Evolutionary conservation across 2,329 filamentous ascomycete genomes (phyloP), one percentile per base, ranked within the genome.

Genomic region (Eurotiales sp.): DNA sequence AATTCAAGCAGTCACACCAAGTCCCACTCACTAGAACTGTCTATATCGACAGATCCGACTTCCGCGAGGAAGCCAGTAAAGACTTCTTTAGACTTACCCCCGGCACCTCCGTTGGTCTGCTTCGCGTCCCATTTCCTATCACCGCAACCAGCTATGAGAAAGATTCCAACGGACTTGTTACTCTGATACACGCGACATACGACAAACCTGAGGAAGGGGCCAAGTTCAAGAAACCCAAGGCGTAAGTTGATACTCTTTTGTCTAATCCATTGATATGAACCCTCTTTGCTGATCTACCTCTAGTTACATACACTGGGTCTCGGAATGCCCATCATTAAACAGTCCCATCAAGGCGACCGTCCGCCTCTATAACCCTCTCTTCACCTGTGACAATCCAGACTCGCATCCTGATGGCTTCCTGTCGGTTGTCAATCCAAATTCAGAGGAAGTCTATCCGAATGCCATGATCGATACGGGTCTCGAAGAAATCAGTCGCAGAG

Each of bases 391-490:
- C 43, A 86, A 93, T 62, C 91, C 92, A 2, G 84, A 86, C 34
- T 81, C 84, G 10, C 84, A 86, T 3, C 84, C 85, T 43, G 89
- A 86, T 14, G 90, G 90, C 2, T 96, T 90, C 72, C 73, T 95
- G 47, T 84, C 85, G 49, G 88, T 96, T 60, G 79, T 97, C 59
- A 93, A 93, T 66, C 86, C 89, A 0, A 79, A 92, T 42, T 92
- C 87, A 53, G 88, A 96, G 72, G 75, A 88, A 19, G 77, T 93
- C n/a, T 92, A 86, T 65, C 76, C 80, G 0, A 75, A 88, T 51
- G 91, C 91, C 0, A 74, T 95, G 63, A 82, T 96, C 32, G 91
- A 97, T 70, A 78, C 81, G 23, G 92, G 91, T 1, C 87, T 96
- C 60, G 81, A 88, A 40, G 88, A 95, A 63, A 81, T 97, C 25